Conservation (phyloP, 179 eudicot genomes). For the Heliamphora pulchella region DNA sequence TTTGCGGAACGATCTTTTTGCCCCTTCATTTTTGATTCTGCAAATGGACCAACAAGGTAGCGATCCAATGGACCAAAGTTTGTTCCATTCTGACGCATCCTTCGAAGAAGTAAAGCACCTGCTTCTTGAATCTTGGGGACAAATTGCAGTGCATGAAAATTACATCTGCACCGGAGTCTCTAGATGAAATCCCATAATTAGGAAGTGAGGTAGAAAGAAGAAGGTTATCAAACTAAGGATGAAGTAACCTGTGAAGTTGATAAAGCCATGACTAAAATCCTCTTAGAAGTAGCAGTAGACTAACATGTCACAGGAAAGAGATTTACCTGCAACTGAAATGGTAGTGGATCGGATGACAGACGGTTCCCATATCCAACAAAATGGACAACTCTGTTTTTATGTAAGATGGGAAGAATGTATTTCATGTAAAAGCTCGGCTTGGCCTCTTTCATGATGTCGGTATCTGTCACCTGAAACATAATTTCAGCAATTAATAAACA, state of each 20-base stretch:
- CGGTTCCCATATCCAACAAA: slow-evolving; percentile 96
- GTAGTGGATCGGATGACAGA: slow-evolving; percentile 84
- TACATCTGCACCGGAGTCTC: slow-evolving; percentile 99
- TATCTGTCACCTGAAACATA: slow-evolving; percentile 67
- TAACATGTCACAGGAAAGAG: slow-evolving; percentile 11
- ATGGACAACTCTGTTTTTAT: slow-evolving; percentile 70
- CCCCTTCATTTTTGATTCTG: slow-evolving; percentile 30
- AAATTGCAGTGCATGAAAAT: slow-evolving; percentile 84
- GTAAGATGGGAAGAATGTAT: slow-evolving; percentile 75
- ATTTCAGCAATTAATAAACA: slow-evolving; percentile 5
- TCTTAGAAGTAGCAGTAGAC: not conserved
- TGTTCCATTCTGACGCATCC: slow-evolving; percentile 72
- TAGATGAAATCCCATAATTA: slow-evolving; percentile 54
- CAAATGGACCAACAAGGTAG: slow-evolving; percentile 75
- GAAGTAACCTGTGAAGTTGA: slow-evolving; percentile 1
- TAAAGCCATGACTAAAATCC: not conserved
- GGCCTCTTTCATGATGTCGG: slow-evolving; percentile 88
- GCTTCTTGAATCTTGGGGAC: slow-evolving; percentile 87
- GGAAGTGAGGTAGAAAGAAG: slow-evolving; percentile 26
- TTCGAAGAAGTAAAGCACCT: slow-evolving; percentile 68
- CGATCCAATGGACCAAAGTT: slow-evolving; percentile 57
- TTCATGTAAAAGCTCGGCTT: slow-evolving; percentile 84
- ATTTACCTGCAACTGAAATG: slow-evolving; percentile 79
- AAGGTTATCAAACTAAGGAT: not conserved
- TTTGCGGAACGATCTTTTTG: slow-evolving; percentile 28